Percentiles rank a stretch among this genome's conserved stretches.
Conservation (phyloP, 345 rosid species). For the Dimocarpus longan region DNA sequence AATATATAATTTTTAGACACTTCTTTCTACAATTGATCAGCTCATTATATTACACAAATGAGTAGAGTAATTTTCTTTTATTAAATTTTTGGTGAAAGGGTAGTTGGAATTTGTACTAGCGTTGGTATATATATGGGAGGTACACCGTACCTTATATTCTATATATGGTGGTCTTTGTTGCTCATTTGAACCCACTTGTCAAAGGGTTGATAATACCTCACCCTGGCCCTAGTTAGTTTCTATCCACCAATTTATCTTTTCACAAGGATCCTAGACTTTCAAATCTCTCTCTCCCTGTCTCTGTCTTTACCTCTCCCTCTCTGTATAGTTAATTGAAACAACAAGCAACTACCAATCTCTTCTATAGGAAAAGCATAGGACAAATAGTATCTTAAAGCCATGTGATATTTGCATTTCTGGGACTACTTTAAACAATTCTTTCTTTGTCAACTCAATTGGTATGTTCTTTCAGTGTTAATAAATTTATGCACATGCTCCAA, state of each 20-base stretch:
- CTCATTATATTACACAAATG: too few relatives aligned
- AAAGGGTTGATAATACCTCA: not conserved
- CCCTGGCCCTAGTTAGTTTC: constrained; percentile 1
- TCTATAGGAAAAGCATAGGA: not conserved
- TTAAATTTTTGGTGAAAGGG: too few relatives aligned
- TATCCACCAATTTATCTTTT: not conserved
- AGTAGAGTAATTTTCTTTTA: too few relatives aligned
- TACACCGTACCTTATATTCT: not conserved
- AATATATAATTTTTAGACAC: too few relatives aligned
- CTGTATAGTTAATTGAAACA: not conserved
- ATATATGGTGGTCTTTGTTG: not conserved
- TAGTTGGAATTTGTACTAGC: too few relatives aligned
- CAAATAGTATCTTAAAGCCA: not conserved
- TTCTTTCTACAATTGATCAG: too few relatives aligned
- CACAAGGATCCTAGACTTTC: not conserved
- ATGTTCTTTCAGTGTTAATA: not conserved
- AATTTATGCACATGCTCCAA: not conserved
- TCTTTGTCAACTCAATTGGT: not conserved
- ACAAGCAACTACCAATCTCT: not conserved
- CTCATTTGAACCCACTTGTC: not conserved
- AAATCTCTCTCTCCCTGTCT: not conserved
- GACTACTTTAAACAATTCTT: not conserved
- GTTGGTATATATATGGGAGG: too few relatives aligned
- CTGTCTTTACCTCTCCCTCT: too few relatives aligned
- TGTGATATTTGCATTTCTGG: not conserved